Percentiles rank a stretch among this genome's conserved stretches.
phyloP scores from a whole-genome alignment of 2,329 filamentous ascomycete species.

The Canariomyces notabilis region DNA sequence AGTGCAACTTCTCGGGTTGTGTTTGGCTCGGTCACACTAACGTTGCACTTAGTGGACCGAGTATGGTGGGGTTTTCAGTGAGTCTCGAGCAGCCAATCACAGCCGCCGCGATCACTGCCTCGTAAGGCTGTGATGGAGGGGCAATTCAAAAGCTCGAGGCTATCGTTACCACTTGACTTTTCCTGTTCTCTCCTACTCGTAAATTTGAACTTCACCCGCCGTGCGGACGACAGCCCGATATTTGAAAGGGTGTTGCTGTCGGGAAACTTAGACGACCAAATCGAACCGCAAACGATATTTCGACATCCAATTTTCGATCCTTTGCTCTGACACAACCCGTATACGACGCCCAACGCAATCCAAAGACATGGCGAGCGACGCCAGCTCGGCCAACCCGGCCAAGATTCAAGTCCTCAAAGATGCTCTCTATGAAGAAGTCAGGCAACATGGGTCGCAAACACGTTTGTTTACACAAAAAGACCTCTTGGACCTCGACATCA shows the following conservation, averaged over 20 bases:
- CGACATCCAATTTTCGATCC: neutral
- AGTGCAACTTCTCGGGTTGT: too few relatives aligned
- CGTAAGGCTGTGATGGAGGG: constrained; percentile 24
- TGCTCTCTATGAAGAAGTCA: constrained; percentile 52
- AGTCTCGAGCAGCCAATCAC: too few relatives aligned
- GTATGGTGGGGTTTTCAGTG: too few relatives aligned
- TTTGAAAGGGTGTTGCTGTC: too few relatives aligned
- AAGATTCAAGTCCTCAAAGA: constrained; percentile 51
- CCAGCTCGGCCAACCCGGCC: constrained; percentile 15
- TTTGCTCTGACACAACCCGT: neutral
- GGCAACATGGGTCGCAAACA: constrained; percentile 43
- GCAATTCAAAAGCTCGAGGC: too few relatives aligned
- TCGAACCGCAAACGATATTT: neutral
- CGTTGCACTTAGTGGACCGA: too few relatives aligned
- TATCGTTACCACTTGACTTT: too few relatives aligned
- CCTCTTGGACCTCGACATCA: constrained; percentile 51
- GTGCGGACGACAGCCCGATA: too few relatives aligned
- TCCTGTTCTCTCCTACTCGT: too few relatives aligned
- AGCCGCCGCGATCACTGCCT: neutral
- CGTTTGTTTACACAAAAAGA: constrained; percentile 55
- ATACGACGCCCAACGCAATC: neutral
- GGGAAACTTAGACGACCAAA: too few relatives aligned
- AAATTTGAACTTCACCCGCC: too few relatives aligned
- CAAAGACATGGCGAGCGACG: constrained; percentile 14
- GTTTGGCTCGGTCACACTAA: too few relatives aligned